A percentile compares a stretch with the other conserved stretches of the same genome.
Conservation (phyloP, 768 basidiomycete genomes). For the Podaxis sp. region DNA sequence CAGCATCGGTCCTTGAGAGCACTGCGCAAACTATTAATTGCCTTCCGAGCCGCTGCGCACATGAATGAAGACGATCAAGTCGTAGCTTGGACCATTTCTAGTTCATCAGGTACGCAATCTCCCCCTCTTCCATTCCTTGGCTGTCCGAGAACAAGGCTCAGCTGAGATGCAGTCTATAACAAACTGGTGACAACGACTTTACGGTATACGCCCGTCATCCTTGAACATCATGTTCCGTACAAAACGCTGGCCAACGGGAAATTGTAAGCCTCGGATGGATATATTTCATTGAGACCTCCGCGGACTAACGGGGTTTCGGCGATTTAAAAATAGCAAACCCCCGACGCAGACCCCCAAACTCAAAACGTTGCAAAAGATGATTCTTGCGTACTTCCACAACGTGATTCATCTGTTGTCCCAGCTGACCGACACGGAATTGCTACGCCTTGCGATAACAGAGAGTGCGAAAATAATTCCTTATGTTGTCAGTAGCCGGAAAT, state of each 20-base stretch:
- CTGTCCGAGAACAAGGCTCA: constrained; percentile 12
- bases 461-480: constrained; percentile 91
- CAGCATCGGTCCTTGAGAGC: constrained; percentile 86
- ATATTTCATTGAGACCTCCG: constrained; percentile 7
- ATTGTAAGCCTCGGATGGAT: constrained; percentile 56
- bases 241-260: constrained; percentile 81
- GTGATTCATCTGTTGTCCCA: constrained; percentile 77
- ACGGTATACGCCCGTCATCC: constrained; percentile 86
- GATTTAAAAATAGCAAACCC: constrained; percentile 61
- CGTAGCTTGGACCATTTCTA: constrained; percentile 87
- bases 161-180: constrained; percentile 71
- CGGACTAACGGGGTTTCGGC: constrained; percentile 5
- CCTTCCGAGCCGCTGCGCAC: constrained; percentile 88
- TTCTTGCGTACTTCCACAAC: constrained; percentile 89
- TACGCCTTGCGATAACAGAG: constrained; percentile 76
- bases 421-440: constrained; percentile 62
- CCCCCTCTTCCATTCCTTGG: background rate
- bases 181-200: constrained; percentile 87
- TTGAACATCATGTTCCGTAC: constrained; percentile 86
- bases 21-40: constrained; percentile 79
- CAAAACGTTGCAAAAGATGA: constrained; percentile 81
- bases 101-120: constrained; percentile 57
- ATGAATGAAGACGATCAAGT: constrained; percentile 84
- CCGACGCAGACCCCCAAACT: constrained; percentile 80
- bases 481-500: constrained; percentile 78